Base-by-base conservation (phyloP, 2,329 filamentous ascomycete species). In the Dactylellina parvicollis region DNA sequence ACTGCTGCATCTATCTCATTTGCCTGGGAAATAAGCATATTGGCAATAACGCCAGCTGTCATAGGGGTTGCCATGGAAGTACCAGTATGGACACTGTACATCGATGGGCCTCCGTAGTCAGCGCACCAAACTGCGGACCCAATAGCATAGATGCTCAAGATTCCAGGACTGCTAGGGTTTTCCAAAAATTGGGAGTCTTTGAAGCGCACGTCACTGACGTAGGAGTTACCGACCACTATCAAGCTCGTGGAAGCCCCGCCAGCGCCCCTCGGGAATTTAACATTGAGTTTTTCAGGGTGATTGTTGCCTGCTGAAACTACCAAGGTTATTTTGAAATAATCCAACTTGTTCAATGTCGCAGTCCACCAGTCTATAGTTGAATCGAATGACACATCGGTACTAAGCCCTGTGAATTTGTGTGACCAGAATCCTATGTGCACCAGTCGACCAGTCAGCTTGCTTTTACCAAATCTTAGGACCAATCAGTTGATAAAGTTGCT, bases 81-180 rank as follows among this genome's bases (percentile, higher is more conserved):
- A 16, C 60, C 60, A 16, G 30, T n/a, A 12, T 24, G 12, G 0
- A 34, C 1, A 16, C 18, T 28, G 26, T 10, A 65, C 3, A 8
- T 8, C 14, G 32, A 34, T 24, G n/a, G 3, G 5, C 40, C 60
- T 34, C 10, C 2, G 1, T 22, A 22, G 12, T 34, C 47, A 12
- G 60, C 60, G 12, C 60, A 55, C 14, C 28, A 28, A 18, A 5
- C 2, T 2, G 9, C 26, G 3, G 9, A 36, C 1, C 47, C 47
- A 34, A 36, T 18, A 20, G 47, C 60, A 34, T 65, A 65, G 7
- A 65, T 65, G 10, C 28, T 55, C 50, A 65, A 36, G 14, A 65
- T 36, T n/a, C 60, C 60, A n/a, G n/a, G n/a, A n/a, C n/a, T n/a
- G n/a, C 24, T 18, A 24, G 22, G 1, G 40, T 10, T 62, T 52